These are phyloP conservation scores for Metschnikowia lochheadii DNA, from an alignment of 805 yeast genomes.

Conservation along the genomic window DNA sequence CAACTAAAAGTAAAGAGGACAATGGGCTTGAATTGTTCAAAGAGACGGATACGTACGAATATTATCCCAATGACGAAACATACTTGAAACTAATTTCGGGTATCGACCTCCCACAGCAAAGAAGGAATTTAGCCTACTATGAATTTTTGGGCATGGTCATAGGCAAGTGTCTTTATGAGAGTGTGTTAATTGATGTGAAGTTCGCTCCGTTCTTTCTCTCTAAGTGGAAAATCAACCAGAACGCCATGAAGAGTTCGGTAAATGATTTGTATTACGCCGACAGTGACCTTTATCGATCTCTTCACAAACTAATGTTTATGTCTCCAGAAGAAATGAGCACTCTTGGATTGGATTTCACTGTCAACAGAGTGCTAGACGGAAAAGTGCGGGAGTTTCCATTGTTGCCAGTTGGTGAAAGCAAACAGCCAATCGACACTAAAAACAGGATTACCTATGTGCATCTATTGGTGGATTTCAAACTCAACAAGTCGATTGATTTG, in stretches of 20 bases:
- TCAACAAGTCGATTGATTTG: constrained; percentile 56
- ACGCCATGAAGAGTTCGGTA: constrained; percentile 50
- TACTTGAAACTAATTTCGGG: constrained; percentile 30
- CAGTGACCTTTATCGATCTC: constrained; percentile 55
- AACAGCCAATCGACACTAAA: constrained; percentile 49
- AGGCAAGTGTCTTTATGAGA: constrained; percentile 87
- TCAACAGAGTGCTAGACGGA: constrained; percentile 45
- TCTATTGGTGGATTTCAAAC: constrained; percentile 70
- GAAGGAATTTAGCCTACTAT: constrained; percentile 28
- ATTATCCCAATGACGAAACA: constrained; percentile 70
- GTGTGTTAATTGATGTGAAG: constrained; percentile 71
- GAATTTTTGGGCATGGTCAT: constrained; percentile 76
- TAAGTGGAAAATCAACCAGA: constrained; percentile 52
- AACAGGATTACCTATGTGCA: constrained; percentile 74
- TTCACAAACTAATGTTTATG: constrained; percentile 59
- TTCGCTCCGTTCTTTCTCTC: constrained; percentile 83
- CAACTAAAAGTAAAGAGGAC: constrained; percentile 43
- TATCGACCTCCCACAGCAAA: constrained; percentile 28
- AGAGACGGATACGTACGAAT: constrained; percentile 47
- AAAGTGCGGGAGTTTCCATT: constrained; percentile 49
- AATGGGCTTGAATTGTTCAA: constrained; percentile 32
- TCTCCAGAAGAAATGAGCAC: constrained; percentile 50
- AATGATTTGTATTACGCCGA: constrained; percentile 79
- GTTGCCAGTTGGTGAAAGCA: constrained; percentile 52
- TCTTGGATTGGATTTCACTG: constrained; percentile 64